Evolutionary conservation across 1,284 basidiomycete species (phyloP).

Genomic region (Peniophora sp.): DNA sequence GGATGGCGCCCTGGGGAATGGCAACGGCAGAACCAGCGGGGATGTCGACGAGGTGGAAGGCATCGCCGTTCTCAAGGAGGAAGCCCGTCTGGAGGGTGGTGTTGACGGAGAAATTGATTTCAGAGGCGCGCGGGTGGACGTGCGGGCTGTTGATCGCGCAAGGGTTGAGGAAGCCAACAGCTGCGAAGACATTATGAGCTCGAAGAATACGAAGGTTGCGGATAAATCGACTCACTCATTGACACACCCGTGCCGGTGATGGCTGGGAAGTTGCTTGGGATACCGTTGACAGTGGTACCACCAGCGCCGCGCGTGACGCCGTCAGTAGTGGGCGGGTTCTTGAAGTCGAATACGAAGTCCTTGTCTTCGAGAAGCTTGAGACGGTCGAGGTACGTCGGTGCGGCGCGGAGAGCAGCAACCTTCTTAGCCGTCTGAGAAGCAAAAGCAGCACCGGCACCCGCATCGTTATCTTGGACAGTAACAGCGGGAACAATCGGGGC

Average conservation of each 20-base stretch:
- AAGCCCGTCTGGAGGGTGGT: constrained; percentile 24
- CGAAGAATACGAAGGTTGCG: background rate
- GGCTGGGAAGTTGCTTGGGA: constrained; percentile 1
- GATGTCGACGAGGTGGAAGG: constrained; percentile 24
- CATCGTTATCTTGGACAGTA: background rate
- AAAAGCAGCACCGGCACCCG: background rate
- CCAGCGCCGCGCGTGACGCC: constrained; percentile 1
- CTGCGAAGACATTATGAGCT: constrained; percentile 2
- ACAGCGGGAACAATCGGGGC: background rate
- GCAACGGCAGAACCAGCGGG: constrained; percentile 23
- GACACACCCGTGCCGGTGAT: constrained; percentile 3
- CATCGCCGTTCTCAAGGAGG: constrained; percentile 25
- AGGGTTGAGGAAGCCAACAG: constrained; percentile 6
- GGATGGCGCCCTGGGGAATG: constrained; percentile 26
- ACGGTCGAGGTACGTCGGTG: background rate
- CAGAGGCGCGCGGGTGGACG: constrained; percentile 28
- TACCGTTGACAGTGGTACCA: constrained; percentile 1
- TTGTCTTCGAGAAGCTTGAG: background rate
- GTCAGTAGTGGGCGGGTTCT: background rate
- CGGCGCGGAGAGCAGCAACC: background rate
- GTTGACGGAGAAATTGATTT: constrained; percentile 26
- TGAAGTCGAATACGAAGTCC: background rate
- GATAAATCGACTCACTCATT: constrained; percentile 1
- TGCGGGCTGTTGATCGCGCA: constrained; percentile 31
- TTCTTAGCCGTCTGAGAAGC: background rate